A percentile compares a stretch with the other conserved stretches of the same genome.
phyloP scores from a whole-genome alignment of 1,139 yeast genomes.

The Suhomyces terraborum region DNA sequence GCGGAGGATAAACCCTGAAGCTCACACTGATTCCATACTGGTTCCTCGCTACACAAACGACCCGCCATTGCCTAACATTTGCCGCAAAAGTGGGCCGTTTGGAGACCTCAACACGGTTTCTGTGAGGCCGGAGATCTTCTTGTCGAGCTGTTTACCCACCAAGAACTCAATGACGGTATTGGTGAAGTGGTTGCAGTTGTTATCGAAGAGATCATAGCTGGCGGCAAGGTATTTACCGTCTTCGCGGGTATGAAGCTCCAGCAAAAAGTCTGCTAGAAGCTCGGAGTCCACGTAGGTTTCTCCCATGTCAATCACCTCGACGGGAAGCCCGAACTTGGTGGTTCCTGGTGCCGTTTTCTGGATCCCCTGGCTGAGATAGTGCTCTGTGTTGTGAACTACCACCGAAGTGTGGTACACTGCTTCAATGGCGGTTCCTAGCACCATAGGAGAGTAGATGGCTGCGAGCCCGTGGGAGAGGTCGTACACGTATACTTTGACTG shows the following conservation, averaged over 20 bases:
- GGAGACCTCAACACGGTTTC: conserved; percentile 60
- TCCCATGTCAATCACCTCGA: conserved; percentile 56
- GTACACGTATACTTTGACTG: conserved; percentile 62
- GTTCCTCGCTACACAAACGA: conserved; percentile 5
- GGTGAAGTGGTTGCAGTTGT: conserved; percentile 72
- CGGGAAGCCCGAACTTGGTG: conserved; percentile 63
- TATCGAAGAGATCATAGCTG: conserved; percentile 59
- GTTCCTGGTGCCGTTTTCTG: conserved; percentile 48
- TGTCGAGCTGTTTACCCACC: conserved; percentile 51
- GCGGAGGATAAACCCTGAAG: no score
- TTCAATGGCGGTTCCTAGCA: conserved; percentile 51
- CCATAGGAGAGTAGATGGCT: conserved; percentile 42
- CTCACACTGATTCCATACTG: no score
- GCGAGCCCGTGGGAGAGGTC: conserved; percentile 58
- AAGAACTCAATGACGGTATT: conserved; percentile 59
- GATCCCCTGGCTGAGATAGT: conserved; percentile 64
- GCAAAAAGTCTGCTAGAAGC: conserved; percentile 53
- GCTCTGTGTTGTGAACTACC: conserved; percentile 56
- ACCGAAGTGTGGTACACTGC: conserved; percentile 72
- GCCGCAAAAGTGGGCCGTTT: conserved; percentile 49
- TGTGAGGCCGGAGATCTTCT: conserved; percentile 57
- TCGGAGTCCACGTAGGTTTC: conserved; percentile 54
- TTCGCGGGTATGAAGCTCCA: conserved; percentile 45
- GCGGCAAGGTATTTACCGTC: conserved; percentile 48
- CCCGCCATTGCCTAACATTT: conserved; percentile 32